Percentiles rank a stretch among this genome's conserved stretches.
Evolutionary conservation across 2,329 filamentous ascomycete genomes (phyloP).

Genomic region (Fonsecaea nubica): DNA sequence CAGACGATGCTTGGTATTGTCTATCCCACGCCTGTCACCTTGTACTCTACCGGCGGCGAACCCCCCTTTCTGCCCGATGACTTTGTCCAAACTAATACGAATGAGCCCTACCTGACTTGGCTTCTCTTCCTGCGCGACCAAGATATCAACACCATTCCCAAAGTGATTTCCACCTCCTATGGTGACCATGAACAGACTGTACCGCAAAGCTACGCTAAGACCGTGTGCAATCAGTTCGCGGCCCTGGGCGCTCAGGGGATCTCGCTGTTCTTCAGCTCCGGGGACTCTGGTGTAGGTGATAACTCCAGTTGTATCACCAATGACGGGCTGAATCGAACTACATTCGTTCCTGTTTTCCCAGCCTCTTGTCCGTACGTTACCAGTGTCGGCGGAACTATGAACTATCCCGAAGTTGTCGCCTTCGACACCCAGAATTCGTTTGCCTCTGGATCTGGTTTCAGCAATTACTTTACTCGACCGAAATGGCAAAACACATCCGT

Average conservation of each 20-base stretch:
- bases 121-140: constrained; percentile 64
- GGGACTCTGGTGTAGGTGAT: constrained; percentile 63
- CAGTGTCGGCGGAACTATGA: constrained; percentile 66
- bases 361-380: constrained; percentile 73
- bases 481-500: constrained; percentile 57
- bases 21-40: constrained; percentile 61
- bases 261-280: constrained; percentile 67
- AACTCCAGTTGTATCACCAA: constrained; percentile 63
- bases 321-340: constrained; percentile 62
- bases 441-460: constrained; percentile 58
- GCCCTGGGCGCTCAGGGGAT: constrained; percentile 72
- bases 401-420: constrained; percentile 57
- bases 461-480: constrained; percentile 58
- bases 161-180: constrained; percentile 70
- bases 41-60: constrained; percentile 63
- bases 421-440: constrained; percentile 54
- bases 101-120: constrained; percentile 73
- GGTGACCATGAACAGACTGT: constrained; percentile 71
- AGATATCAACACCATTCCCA: constrained; percentile 58
- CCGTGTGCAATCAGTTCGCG: constrained; percentile 68
- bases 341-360: constrained; percentile 69
- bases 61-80: constrained; percentile 61
- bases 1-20: constrained; percentile 63
- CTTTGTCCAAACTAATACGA: constrained; percentile 57
- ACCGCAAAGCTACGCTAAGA: constrained; percentile 64